Evolutionary conservation across 2,329 filamentous ascomycete genomes (phyloP), one percentile per base, ranked within the genome.

Genomic region (Aspergillus niger): DNA sequence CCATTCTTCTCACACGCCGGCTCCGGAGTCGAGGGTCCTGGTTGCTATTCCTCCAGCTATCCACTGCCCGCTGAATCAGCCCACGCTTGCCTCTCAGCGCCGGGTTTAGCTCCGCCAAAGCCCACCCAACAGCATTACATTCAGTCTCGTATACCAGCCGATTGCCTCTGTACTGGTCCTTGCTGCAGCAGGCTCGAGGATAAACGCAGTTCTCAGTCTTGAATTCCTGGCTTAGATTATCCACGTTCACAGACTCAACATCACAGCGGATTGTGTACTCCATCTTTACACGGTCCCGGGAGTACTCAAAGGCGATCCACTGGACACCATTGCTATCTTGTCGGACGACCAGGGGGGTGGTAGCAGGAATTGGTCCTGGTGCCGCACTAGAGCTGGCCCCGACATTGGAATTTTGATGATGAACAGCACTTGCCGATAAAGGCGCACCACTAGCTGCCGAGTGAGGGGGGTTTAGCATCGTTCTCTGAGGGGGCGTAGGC

Each of bases 81-180:
- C 95, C 95, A 69, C 95, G 87, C 83, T 98, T 98, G 68, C 94
- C 94, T 65, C 94, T 88, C 61, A 98, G 84, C 60, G 91, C 90
- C 7, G 92, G 89, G 76, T 99, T 99, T 57, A 99, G 81, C 73
- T 98, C 90, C 2, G 95, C 95, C 67, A 99, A 80, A 11, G 94
- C 94, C 95, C 95, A 99, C n/a, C 95, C 95, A n/a, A 99, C 95
- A 0, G 92, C 92, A 79, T 99, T 99, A 84, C 95, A 99, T 80
- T 99, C 95, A 15, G 92, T 97, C 81, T 99, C 95, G 77, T 99
- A 99, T 68, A 95, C 91, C 67, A 97, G 81, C 15, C 95, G 89
- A 76, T 99, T 99, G 63, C 95, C 95, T 62, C 93, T 90, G 82
- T 99, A 99, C 74, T 96, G 90, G 61, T 98, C 94, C 78, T 98